Evolutionary conservation across 441 rosid species (phyloP).

Genomic region (Gossypium trilobum): DNA sequence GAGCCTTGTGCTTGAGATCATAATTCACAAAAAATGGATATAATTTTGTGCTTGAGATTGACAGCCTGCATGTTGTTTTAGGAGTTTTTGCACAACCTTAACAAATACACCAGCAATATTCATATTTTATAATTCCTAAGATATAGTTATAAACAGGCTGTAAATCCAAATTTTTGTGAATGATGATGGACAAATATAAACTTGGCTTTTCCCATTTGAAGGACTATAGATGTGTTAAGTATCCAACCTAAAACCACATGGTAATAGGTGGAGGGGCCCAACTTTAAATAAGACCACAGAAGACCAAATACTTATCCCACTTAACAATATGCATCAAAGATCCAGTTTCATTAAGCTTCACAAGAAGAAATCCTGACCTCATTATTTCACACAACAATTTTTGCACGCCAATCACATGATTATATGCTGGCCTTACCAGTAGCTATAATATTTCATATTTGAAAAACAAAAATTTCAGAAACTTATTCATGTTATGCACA

Average conservation of each 20-base stretch:
- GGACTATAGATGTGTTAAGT: neutral
- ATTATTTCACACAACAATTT: neutral
- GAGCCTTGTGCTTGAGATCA: neutral
- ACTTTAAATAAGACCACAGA: neutral
- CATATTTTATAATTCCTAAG: neutral
- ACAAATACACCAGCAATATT: neutral
- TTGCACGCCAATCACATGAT: neutral
- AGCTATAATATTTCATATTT: neutral
- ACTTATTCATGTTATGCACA: slow-evolving; percentile 19
- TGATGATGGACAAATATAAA: neutral
- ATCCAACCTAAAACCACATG: neutral
- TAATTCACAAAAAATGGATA: neutral
- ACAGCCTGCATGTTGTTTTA: neutral
- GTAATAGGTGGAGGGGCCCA: too few species aligned
- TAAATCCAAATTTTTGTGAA: neutral
- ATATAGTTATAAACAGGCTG: neutral
- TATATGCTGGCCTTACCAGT: neutral
- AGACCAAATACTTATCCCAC: neutral
- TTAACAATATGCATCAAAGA: neutral
- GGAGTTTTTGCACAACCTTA: neutral
- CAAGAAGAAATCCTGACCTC: neutral
- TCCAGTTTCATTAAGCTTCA: neutral
- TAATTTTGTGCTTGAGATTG: neutral
- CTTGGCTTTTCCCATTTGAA: slow-evolving; percentile 1
- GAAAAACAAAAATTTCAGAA: neutral